phyloP scores from a whole-genome alignment of 208 protist species.

The Acanthamoeba healyi region DNA sequence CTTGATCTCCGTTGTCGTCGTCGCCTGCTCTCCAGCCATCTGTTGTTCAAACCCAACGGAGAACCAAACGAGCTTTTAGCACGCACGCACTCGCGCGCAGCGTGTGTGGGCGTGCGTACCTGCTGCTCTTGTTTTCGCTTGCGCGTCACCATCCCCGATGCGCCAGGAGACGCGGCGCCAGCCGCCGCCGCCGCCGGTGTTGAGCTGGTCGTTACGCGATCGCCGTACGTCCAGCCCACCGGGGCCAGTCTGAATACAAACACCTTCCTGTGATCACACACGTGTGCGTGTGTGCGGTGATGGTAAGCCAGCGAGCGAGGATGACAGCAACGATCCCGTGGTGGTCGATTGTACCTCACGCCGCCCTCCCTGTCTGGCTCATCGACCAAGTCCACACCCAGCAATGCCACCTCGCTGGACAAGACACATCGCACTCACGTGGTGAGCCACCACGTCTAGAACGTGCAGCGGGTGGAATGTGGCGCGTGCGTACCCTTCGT shows the following conservation, averaged over 20 bases:
- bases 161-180: too few relatives aligned
- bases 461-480: background rate
- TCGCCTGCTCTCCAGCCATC: background rate
- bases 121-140: background rate
- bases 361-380: background rate
- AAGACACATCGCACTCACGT: background rate
- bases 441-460: background rate
- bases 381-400: background rate
- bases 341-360: background rate
- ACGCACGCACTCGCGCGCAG: too few relatives aligned
- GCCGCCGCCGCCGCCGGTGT: too few relatives aligned
- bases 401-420: background rate
- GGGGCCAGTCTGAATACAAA: slow-evolving; percentile 12
- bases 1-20: background rate
- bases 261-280: background rate
- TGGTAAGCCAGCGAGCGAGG: background rate
- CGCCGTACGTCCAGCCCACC: background rate
- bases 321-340: too few relatives aligned
- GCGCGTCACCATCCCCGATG: background rate
- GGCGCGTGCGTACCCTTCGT: slow-evolving; percentile 4
- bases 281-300: too few relatives aligned
- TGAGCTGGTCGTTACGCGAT: background rate
- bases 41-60: too few relatives aligned
- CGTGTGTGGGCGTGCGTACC: background rate
- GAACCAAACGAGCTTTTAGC: too few relatives aligned